These are phyloP conservation scores for Entomophthora muscae DNA, from an alignment of 371 early-diverging fungal genomes.

Conservation along the genomic window DNA sequence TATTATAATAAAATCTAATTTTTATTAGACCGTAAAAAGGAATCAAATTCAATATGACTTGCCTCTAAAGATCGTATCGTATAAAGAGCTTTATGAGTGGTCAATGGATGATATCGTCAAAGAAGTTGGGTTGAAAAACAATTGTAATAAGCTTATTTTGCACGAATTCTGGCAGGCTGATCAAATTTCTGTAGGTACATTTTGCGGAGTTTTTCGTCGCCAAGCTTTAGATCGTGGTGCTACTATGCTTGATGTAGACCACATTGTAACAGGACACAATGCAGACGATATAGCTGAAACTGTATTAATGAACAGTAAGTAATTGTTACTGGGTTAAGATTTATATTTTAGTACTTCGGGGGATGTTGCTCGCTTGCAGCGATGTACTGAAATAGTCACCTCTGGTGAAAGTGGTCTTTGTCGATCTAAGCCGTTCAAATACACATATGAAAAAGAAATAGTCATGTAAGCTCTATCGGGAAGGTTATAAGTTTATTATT, in stretches of 20 bases:
- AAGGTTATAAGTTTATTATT: no score
- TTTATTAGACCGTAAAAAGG: constrained; percentile 71
- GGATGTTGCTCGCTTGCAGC: constrained; percentile 80
- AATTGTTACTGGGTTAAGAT: background rate
- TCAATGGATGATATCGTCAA: constrained; percentile 97
- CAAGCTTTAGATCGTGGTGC: constrained; percentile 98
- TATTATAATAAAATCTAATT: background rate
- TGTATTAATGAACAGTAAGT: constrained; percentile 93
- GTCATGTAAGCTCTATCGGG: constrained; percentile 56
- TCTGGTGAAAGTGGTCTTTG: constrained; percentile 48
- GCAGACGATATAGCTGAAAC: constrained; percentile 99
- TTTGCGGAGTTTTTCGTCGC: constrained; percentile 98
- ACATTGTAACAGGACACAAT: constrained; percentile 99
- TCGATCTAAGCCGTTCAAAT: constrained; percentile 98
- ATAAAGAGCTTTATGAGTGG: constrained; percentile 93
- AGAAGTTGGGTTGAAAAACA: constrained; percentile 90
- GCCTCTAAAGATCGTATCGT: constrained; percentile 88
- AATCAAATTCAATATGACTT: constrained; percentile 88
- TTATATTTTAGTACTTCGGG: constrained; percentile 81
- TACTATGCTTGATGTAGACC: constrained; percentile 73
- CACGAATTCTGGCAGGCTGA: background rate
- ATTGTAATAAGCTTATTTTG: constrained; percentile 41
- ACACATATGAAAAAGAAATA: constrained; percentile 99
- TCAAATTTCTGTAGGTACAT: constrained; percentile 49
- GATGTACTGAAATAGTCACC: constrained; percentile 91